Base-by-base conservation (phyloP, 2,329 filamentous ascomycete genomes). In the Eutypella sp. region DNA sequence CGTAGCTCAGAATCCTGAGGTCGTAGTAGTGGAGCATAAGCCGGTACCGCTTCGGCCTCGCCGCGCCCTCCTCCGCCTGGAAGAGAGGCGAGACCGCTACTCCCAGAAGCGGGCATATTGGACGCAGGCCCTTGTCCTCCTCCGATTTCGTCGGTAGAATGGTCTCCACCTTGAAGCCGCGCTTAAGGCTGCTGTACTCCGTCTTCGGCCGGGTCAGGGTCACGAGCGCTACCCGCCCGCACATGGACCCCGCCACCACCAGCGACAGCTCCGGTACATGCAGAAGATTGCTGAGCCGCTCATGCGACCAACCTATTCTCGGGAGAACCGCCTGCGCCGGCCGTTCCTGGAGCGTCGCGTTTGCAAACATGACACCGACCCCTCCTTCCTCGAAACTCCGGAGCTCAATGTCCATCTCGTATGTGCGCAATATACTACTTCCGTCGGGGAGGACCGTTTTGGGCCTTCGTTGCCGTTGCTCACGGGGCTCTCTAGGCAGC, bases 21-120 rank as follows among this genome's bases (percentile, higher is more conserved):
- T 89, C 81, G 47, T 76, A 75, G 60, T 85, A 91, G 61, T 87
- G 82, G 63, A 91, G 66, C 61, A 92, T 76, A 47, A 92, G 54
- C 29, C 58, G 60, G 74, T 84, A 90, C 47, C 78, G 72, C 51
- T 71, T 70, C 48, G 69, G 63, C 25, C 59, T 50, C 7, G 56
- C 49, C 44, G 56, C 50, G n/a, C n/a, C n/a, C 24, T 54, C 50
- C n/a, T 46, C 49, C 27, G 57, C 43, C 22, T 53, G 74, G 42
- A 81, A 84, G 6, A 87, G 66, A 0, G 82, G 85, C 2, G 79
- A 79, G 2, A 84, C 74, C 0, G 87, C 85, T 45, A 91, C 72
- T 0, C 87, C 87, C 40, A 85, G 69, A 42, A 91, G 65, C 9
- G 78, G 73, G 29, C 72, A 69, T n/a, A 64, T 59, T 1, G 73